These are phyloP conservation scores for Apophysomyces elegans DNA, from an alignment of 371 early-diverging fungal species.

Conservation along the genomic window DNA sequence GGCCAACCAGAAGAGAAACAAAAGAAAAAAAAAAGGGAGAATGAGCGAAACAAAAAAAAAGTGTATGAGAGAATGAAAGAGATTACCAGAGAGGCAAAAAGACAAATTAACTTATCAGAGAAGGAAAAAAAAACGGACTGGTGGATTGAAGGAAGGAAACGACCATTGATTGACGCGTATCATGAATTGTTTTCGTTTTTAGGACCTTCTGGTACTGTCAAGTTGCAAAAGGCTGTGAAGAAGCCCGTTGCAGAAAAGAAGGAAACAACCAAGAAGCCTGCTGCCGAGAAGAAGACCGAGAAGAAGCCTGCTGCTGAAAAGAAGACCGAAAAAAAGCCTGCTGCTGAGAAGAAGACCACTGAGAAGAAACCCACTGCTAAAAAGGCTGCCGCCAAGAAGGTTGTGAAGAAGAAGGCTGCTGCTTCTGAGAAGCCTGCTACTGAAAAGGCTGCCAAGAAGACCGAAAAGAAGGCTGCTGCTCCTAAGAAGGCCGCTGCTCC, in stretches of 20 bases:
- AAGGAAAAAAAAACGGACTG: background rate
- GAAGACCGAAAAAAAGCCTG: conserved; percentile 43
- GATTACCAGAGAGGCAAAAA: no score
- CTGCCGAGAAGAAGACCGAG: conserved; percentile 42
- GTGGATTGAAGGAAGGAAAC: background rate
- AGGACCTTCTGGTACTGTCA: conserved; percentile 71
- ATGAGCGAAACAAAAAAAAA: background rate
- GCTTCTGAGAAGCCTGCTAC: conserved; percentile 27
- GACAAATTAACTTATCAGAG: no score
- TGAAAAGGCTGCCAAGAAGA: conserved; percentile 18
- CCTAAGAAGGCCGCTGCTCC: conserved; percentile 42
- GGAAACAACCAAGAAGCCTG: conserved; percentile 55
- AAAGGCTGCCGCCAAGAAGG: conserved; percentile 34
- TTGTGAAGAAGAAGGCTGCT: conserved; percentile 27
- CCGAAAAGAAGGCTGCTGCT: conserved; percentile 32
- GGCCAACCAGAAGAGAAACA: background rate
- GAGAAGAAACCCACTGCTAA: conserved; percentile 51
- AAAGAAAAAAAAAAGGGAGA: conserved; percentile 12
- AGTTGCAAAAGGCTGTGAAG: conserved; percentile 70
- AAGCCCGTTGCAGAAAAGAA: conserved; percentile 57
- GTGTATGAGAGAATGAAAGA: no score
- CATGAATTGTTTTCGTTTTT: background rate
- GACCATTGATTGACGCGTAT: background rate
- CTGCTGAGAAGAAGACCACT: conserved; percentile 45
- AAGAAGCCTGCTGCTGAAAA: conserved; percentile 45